Evolutionary conservation across 116 monocot species (phyloP).

Genomic region (Phalaenopsis hybrid): DNA sequence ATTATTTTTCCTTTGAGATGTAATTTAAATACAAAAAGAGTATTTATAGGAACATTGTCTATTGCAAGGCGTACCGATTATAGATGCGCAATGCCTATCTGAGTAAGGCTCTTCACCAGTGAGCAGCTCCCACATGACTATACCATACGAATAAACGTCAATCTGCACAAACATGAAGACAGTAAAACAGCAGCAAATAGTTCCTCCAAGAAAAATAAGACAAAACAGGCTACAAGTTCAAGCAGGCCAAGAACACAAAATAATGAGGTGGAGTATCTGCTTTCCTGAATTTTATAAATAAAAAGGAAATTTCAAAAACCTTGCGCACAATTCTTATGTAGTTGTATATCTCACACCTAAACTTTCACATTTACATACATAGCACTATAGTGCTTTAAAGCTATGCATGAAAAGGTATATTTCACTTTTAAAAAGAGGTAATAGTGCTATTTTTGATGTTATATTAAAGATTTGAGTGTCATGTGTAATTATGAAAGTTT

Average conservation of each 20-base stretch:
- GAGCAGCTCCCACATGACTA: constrained; percentile 97
- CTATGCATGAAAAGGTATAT: too few relatives aligned
- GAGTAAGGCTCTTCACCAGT: constrained; percentile 95
- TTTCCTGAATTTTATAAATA: neutral
- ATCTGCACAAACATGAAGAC: constrained; percentile 33
- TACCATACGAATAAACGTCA: constrained; percentile 96
- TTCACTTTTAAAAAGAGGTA: too few relatives aligned
- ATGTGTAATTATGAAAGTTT: too few relatives aligned
- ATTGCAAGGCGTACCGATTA: constrained; percentile 53
- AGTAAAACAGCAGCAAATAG: neutral
- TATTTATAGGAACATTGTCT: neutral
- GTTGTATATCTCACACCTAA: too few relatives aligned
- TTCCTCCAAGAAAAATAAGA: neutral
- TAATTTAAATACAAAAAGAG: neutral
- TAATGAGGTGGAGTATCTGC: too few relatives aligned
- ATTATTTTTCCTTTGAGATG: neutral
- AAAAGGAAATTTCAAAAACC: too few relatives aligned
- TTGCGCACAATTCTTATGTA: too few relatives aligned
- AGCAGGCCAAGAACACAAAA: too few relatives aligned
- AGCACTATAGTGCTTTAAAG: too few relatives aligned
- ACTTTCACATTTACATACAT: too few relatives aligned
- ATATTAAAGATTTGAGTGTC: too few relatives aligned
- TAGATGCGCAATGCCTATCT: constrained; percentile 70
- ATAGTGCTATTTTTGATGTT: too few relatives aligned
- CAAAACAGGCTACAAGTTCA: neutral